A percentile compares a stretch with the other conserved stretches of the same genome.
phyloP scores from a whole-genome alignment of 129 eudicot species.

The Sambucus nigra region DNA sequence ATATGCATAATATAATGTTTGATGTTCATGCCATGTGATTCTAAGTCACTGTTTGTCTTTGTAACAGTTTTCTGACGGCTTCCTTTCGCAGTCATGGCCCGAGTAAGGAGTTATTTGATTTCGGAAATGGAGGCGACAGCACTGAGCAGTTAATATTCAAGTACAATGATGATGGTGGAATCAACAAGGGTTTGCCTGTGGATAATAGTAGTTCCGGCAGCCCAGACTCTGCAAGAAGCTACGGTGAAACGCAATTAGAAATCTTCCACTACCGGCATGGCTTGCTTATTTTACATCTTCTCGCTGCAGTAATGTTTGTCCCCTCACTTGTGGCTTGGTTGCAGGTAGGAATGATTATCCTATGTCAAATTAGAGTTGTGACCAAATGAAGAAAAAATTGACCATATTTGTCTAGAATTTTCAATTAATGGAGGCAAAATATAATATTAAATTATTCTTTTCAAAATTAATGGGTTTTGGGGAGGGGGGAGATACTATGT shows the following conservation, averaged over 20 bases:
- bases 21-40: background rate
- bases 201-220: conserved; percentile 36
- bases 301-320: conserved; percentile 61
- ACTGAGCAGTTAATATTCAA: conserved; percentile 13
- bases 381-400: no score
- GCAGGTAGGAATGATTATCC: conserved; percentile 76
- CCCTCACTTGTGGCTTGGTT: conserved; percentile 91
- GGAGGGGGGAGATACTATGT: no score
- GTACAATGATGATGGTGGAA: conserved; percentile 22
- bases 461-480: no score
- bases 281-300: conserved; percentile 65
- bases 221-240: conserved; percentile 66
- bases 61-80: conserved; percentile 74
- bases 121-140: conserved; percentile 25
- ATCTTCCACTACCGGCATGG: conserved; percentile 90
- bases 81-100: conserved; percentile 57
- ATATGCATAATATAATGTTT: no score
- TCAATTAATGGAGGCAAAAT: no score
- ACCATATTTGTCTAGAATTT: no score
- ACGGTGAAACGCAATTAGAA: conserved; percentile 72
- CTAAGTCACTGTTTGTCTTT: conserved; percentile 18
- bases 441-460: no score
- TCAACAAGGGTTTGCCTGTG: conserved; percentile 20
- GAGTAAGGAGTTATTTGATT: conserved; percentile 39
- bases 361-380: no score